Conservation (phyloP, 1,284 basidiomycete genomes). For the Polyporus tsugae region DNA sequence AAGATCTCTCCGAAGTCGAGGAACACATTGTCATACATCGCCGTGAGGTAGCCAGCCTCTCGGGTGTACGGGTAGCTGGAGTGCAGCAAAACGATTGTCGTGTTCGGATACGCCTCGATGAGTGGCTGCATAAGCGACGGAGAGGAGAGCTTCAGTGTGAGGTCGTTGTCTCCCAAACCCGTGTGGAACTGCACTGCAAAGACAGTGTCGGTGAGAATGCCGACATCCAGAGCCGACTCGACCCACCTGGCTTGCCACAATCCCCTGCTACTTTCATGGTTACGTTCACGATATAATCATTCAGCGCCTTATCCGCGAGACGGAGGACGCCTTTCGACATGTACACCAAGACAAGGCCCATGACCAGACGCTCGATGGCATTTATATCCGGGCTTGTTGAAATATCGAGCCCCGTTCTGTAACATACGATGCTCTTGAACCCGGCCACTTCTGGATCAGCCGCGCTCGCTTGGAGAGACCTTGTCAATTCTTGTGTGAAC, state of each 20-base stretch:
- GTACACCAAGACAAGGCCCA: conserved; percentile 33
- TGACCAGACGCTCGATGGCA: conserved; percentile 28
- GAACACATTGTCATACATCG: conserved; percentile 76
- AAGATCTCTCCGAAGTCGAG: conserved; percentile 85
- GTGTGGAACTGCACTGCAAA: conserved; percentile 81
- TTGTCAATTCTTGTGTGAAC: conserved; percentile 47
- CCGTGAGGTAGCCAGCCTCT: conserved; percentile 77
- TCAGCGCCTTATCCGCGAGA: conserved; percentile 66
- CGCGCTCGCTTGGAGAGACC: conserved; percentile 46
- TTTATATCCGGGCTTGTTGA: conserved; percentile 28
- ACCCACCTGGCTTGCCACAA: conserved; percentile 63
- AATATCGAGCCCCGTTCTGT: conserved; percentile 75
- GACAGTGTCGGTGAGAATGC: neutral
- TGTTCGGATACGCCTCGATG: conserved; percentile 66
- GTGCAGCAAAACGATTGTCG: conserved; percentile 74
- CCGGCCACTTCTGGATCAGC: conserved; percentile 60
- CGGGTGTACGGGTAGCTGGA: conserved; percentile 77
- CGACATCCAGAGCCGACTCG: neutral
- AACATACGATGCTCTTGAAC: conserved; percentile 81
- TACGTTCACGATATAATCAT: conserved; percentile 70
- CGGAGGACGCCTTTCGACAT: conserved; percentile 48
- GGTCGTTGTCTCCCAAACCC: conserved; percentile 78
- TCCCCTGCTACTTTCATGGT: conserved; percentile 59
- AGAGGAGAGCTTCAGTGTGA: conserved; percentile 63
- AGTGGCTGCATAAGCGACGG: conserved; percentile 73